These are phyloP conservation scores for Pulveroboletus sp. DNA, from an alignment of 768 basidiomycete species.

Conservation along the genomic window DNA sequence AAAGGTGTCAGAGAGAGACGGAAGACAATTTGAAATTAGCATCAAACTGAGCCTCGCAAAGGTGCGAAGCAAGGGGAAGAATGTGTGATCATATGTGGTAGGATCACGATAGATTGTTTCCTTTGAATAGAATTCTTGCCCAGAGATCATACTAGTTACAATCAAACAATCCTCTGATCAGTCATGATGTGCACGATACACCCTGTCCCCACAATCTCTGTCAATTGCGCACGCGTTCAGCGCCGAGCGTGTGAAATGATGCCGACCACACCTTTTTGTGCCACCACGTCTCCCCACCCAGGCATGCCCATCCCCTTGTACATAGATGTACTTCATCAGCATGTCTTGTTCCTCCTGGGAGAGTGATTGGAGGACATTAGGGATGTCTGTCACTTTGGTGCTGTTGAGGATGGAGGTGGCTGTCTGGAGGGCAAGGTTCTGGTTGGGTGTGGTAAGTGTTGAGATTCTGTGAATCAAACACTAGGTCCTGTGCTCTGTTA, in stretches of 20 bases:
- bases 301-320: conserved; percentile 86
- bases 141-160: neutral
- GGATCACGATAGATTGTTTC: neutral
- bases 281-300: conserved; percentile 71
- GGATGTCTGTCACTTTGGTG: conserved; percentile 85
- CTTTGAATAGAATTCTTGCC: neutral
- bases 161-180: conserved; percentile 54
- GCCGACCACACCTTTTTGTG: conserved; percentile 77
- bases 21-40: conserved; percentile 67
- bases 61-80: conserved; percentile 8
- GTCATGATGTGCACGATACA: conserved; percentile 89
- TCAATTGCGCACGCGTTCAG: conserved; percentile 52
- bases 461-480: too few species aligned
- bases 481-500: too few species aligned
- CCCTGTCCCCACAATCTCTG: conserved; percentile 88
- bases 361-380: conserved; percentile 65
- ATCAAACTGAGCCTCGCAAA: too few species aligned
- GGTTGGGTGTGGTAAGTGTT: too few species aligned
- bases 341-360: conserved; percentile 77
- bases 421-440: conserved; percentile 77
- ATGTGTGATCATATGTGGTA: conserved; percentile 1
- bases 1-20: conserved; percentile 29
- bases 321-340: conserved; percentile 97
- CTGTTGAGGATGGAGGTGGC: conserved; percentile 89
- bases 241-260: conserved; percentile 15